Conservation (phyloP, 768 basidiomycete species). For the Auricularia sp. region DNA sequence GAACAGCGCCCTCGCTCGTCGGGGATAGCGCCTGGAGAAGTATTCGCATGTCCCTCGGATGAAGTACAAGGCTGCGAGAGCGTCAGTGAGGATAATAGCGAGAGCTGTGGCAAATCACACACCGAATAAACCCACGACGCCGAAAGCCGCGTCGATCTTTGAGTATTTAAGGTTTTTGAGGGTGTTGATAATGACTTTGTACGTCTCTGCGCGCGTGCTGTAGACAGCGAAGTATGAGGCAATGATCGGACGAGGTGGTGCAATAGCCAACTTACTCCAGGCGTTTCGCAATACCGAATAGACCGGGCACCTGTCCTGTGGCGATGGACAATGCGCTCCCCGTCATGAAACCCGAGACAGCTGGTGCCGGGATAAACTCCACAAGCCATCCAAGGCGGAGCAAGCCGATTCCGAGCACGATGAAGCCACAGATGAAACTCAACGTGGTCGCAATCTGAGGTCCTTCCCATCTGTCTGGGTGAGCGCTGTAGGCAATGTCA, state of each 20-base stretch:
- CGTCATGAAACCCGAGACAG: slow-evolving; percentile 72
- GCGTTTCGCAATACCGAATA: slow-evolving; percentile 72
- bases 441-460: slow-evolving; percentile 77
- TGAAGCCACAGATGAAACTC: slow-evolving; percentile 83
- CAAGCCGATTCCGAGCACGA: slow-evolving; percentile 81
- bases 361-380: slow-evolving; percentile 84
- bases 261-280: slow-evolving; percentile 50
- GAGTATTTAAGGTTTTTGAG: slow-evolving; percentile 70
- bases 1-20: slow-evolving; percentile 62
- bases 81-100: slow-evolving; percentile 4
- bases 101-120: neutral
- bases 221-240: neutral
- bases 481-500: slow-evolving; percentile 16
- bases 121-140: slow-evolving; percentile 57
- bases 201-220: slow-evolving; percentile 80
- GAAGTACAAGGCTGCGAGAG: slow-evolving; percentile 40
- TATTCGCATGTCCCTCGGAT: slow-evolving; percentile 50
- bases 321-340: slow-evolving; percentile 93
- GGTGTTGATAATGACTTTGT: slow-evolving; percentile 84
- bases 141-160: slow-evolving; percentile 80
- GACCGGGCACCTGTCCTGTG: slow-evolving; percentile 74
- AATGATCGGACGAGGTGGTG: slow-evolving; percentile 4
- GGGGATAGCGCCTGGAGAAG: slow-evolving; percentile 49
- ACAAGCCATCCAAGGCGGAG: slow-evolving; percentile 89
- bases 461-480: slow-evolving; percentile 48